Base-by-base conservation (phyloP, 176 grass and related monocot species). In the Oryza australiensis region DNA sequence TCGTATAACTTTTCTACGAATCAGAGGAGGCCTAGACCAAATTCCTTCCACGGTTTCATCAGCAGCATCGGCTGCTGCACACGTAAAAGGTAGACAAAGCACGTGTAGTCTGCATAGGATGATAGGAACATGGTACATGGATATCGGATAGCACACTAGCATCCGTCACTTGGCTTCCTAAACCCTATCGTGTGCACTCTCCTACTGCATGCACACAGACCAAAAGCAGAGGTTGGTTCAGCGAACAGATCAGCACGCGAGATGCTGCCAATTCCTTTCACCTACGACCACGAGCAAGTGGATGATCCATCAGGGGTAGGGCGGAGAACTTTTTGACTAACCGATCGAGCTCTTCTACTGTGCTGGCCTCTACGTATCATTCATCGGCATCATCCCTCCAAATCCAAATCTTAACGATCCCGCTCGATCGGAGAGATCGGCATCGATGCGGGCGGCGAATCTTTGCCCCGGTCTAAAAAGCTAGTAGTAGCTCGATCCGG, bases 241-340 rank as follows among this genome's bases (percentile, higher is more conserved):
- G 46, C 51, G 66, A 72, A 55, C 53, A 26, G 62, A 65, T 83
- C 30, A 12, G 60, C 41, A 29, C 80, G 18, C 28, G 22, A 53
- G 60, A 62, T 85, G 66, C 53, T 85, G 66, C 28, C 40, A 32
- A 5, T 66, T 78, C 37, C 14, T 64, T 63, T 64, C 53, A 27
- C 70, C 27, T 26, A 18, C 28, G 70, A 60, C 55, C 9, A 60
- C 51, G 20, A 72, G 26, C 83, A 40, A 48, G 40, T 12, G 40
- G 37, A 40, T 70, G 20, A 24, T 69, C 67, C 34, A 38, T 68
- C 18, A 38, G 38, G 40, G 51, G 51, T n/a, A 55, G n/a, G 23
- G 40, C 26, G 23, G 22, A 13, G 3, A 27, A 27, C 4, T 24
- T 69, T 60, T 60, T 60, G 55, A 60, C 55, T 24, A n/a, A 22